Conservation (phyloP, 495 filamentous ascomycete genomes). For the Penicillium herquei region DNA sequence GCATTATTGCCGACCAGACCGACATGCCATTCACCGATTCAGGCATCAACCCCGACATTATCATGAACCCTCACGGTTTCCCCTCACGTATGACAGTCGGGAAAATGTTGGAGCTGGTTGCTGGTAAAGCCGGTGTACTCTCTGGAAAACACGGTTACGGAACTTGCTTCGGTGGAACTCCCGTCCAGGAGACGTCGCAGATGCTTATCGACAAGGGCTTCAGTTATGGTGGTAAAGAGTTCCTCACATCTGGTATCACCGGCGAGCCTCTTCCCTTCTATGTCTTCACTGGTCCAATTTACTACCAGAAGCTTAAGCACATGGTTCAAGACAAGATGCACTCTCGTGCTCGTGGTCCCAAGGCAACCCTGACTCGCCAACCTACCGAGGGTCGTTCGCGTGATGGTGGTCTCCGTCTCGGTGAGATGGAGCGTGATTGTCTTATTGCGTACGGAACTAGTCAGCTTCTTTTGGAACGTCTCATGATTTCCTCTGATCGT, state of each 20-base stretch:
- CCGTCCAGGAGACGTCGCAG: conserved; percentile 84
- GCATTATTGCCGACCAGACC: conserved; percentile 91
- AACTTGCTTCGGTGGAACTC: conserved; percentile 91
- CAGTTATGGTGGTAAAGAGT: conserved; percentile 94
- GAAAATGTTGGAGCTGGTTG: conserved; percentile 92
- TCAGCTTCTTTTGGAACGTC: conserved; percentile 86
- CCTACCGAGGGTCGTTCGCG: conserved; percentile 94
- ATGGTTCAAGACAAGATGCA: conserved; percentile 99
- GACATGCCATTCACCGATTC: conserved; percentile 95
- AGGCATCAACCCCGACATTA: conserved; percentile 91
- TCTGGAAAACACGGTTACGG: conserved; percentile 82
- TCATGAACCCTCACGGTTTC: conserved; percentile 99
- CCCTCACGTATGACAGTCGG: conserved; percentile 99
- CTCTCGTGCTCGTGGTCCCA: conserved; percentile 83
- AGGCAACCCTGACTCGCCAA: conserved; percentile 89
- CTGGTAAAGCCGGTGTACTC: conserved; percentile 89
- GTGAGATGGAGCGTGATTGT: conserved; percentile 99
- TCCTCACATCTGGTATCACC: conserved; percentile 91
- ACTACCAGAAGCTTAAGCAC: conserved; percentile 99
- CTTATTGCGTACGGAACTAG: conserved; percentile 92
- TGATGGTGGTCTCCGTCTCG: conserved; percentile 87
- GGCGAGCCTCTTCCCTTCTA: conserved; percentile 91
- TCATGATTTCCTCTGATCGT: conserved; percentile 91
- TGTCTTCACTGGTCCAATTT: conserved; percentile 98
- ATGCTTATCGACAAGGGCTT: conserved; percentile 85